Base-by-base conservation (phyloP, 495 filamentous ascomycete genomes). In the Aspergillus sclerotiicarbonarius region DNA sequence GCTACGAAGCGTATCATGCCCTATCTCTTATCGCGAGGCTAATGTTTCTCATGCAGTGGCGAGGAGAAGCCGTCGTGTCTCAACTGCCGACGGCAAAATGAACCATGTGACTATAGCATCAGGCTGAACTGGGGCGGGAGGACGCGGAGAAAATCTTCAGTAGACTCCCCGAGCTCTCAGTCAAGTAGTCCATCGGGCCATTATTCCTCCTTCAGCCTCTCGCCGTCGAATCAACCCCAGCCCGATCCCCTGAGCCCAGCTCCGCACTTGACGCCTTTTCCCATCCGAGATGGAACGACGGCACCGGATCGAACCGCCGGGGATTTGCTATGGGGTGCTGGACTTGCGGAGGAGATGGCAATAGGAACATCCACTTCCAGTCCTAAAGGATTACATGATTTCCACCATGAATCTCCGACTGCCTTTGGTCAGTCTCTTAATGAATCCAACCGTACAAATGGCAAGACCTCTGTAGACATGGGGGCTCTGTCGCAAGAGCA, bases 51-150 rank as follows among this genome's bases (percentile, higher is more conserved):
- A 58, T 56, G 44, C 48, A 77, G 72, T 68, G 91, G 88, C 18
- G 91, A 95, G 68, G 87, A 89, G 66, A 90, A 89, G 63, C 90
- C 91, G 9, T 71, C 73, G 65, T 96, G 91, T 69, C 66, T 82
- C 51, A 92, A 92, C 65, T 96, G 91, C 68, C 80, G 85, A 65
- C 85, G 85, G 53, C 86, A 86, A 62, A 87, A 86, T 47, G 90
- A 93, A 66, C 72, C 75, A 29, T 96, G 91, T 73, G 91, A 96
- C 71, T 96, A 94, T 74, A 90, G 85, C 68, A 89, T 94, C 66
- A 80, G 87, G 16, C 73, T 95, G 61, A 93, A 92, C 62, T 94
- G 91, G 91, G 89, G 87, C 55, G 89, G 90, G 32, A 79, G 90
- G 29, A 74, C 75, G 5, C 80, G 79, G 57, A 69, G 75, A 53